These are phyloP conservation scores for Magnaporthiopsis incrustans DNA, from an alignment of 2,329 filamentous ascomycete genomes.

Conservation along the genomic window DNA sequence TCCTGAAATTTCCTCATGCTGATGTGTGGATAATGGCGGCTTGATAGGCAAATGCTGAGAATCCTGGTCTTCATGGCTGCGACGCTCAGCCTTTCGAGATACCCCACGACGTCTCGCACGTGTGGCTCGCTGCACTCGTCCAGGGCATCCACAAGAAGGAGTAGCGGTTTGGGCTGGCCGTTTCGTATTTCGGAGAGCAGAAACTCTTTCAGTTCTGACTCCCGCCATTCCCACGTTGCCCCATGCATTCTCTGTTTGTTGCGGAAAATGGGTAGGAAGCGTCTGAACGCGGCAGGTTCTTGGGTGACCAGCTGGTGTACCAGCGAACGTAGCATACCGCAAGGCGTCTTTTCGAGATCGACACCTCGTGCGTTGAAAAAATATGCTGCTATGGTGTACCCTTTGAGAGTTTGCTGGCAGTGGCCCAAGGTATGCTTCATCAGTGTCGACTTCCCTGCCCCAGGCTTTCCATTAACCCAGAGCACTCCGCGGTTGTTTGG, in stretches of 20 bases:
- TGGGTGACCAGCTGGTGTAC: constrained; percentile 25
- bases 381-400: constrained; percentile 25
- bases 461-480: constrained; percentile 35
- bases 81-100: constrained; percentile 28
- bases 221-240: too few relatives aligned
- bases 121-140: constrained; percentile 39
- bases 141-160: constrained; percentile 29
- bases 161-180: too few relatives aligned
- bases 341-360: constrained; percentile 31
- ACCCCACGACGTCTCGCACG: constrained; percentile 32
- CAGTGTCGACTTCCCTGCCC: constrained; percentile 32
- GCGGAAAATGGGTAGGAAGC: too few relatives aligned
- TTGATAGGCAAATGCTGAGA: constrained; percentile 34
- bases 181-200: constrained; percentile 8
- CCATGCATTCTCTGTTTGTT: too few relatives aligned
- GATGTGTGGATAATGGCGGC: constrained; percentile 39
- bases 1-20: constrained; percentile 20
- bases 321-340: constrained; percentile 40
- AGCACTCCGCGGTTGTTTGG: constrained; percentile 12
- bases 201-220: constrained; percentile 10
- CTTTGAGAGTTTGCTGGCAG: too few relatives aligned
- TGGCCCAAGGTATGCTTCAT: constrained; percentile 16
- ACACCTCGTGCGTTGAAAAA: constrained; percentile 41
- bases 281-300: constrained; percentile 16
- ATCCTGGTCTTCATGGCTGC: constrained; percentile 12